Percentiles rank a stretch among this genome's conserved stretches.
These are phyloP conservation scores for Volvariella surrecta DNA, from an alignment of 1,284 basidiomycete genomes.

Conservation along the genomic window DNA sequence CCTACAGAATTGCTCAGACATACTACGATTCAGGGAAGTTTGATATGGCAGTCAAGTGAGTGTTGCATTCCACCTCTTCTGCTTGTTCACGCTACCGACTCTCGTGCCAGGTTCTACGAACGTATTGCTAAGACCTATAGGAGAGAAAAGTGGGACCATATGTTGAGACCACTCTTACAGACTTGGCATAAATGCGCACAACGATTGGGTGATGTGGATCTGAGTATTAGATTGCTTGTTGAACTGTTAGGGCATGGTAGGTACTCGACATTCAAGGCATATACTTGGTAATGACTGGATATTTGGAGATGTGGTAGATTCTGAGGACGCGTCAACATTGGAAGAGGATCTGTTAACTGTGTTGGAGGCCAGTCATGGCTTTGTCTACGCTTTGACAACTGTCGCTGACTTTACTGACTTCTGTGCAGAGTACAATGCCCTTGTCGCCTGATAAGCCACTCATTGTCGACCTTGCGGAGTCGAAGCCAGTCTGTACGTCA, in stretches of 20 bases:
- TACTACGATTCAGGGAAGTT: slow-evolving; percentile 73
- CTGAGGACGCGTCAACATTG: slow-evolving; percentile 37
- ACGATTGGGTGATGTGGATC: slow-evolving; percentile 65
- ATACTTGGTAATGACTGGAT: slow-evolving; percentile 5
- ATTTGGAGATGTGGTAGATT: slow-evolving; percentile 22
- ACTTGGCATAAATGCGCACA: slow-evolving; percentile 79
- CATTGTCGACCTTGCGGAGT: slow-evolving; percentile 54
- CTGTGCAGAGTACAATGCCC: slow-evolving; percentile 57
- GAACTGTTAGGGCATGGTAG: slow-evolving; percentile 75
- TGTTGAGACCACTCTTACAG: slow-evolving; percentile 64
- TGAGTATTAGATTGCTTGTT: slow-evolving; percentile 64
- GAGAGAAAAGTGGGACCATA: slow-evolving; percentile 67
- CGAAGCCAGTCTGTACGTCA: slow-evolving; percentile 52
- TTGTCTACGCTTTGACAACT: too few relatives aligned
- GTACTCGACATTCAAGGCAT: slow-evolving; percentile 10
- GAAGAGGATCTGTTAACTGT: slow-evolving; percentile 64
- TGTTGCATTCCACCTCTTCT: slow-evolving; percentile 1
- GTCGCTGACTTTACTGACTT: slow-evolving; percentile 1
- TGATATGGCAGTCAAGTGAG: slow-evolving; percentile 73
- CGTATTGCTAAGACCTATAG: slow-evolving; percentile 80
- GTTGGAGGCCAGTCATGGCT: slow-evolving; percentile 42
- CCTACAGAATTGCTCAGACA: slow-evolving; percentile 78
- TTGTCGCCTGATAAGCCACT: slow-evolving; percentile 43
- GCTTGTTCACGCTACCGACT: slow-evolving; percentile 5
- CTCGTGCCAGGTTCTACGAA: slow-evolving; percentile 67